Base-by-base conservation (phyloP, 176 grass and related monocot genomes). In the Carex scoparia region DNA sequence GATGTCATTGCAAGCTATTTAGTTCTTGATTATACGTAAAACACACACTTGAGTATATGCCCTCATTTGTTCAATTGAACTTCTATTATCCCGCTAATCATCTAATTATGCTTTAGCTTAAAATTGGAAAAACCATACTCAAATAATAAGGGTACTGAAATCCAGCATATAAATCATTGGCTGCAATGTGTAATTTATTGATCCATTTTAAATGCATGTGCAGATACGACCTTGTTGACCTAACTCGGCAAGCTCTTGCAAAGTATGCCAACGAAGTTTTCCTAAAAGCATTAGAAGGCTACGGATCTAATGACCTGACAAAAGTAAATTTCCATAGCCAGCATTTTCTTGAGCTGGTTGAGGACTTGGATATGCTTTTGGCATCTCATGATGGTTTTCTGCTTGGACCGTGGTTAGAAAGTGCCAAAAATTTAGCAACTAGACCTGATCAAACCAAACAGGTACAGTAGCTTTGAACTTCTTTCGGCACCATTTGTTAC, bases 211-310 rank as follows among this genome's bases (percentile, higher is more conserved):
- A 30, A 84, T 15, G 4, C 54, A 61, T 65, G 80, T 84, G 85
- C 68, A 94, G 91, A 55, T 97, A 97, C 68, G 89, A 97, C 79
- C 88, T 97, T 19, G 89, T 97, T 72, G 94, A 97, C 86, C 87
- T 97, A 63, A 94, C 94, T 77, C 88, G 94, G 23, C 94, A 94
- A 83, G 88, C 88, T 87, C 86, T 97, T 46, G 88, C 91, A 57
- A 97, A 97, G 82, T 92, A 94, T 84, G 86, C 90, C 65, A 97
- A 97, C 59, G 16, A 92, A 81, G 69, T 97, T 40, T 94, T 97
- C 57, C 1, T 90, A 12, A 86, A 85, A 84, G 86, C 88, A 27
- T 91, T 94, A 49, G 48, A 97, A 86, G 84, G 83, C 72, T 94
- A 90, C 55, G 88, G 87, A 79, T 85, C 81, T 79, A 88, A 86